These are phyloP conservation scores for Russula griseocarnosa DNA, from an alignment of 768 basidiomycete species.

Conservation along the genomic window DNA sequence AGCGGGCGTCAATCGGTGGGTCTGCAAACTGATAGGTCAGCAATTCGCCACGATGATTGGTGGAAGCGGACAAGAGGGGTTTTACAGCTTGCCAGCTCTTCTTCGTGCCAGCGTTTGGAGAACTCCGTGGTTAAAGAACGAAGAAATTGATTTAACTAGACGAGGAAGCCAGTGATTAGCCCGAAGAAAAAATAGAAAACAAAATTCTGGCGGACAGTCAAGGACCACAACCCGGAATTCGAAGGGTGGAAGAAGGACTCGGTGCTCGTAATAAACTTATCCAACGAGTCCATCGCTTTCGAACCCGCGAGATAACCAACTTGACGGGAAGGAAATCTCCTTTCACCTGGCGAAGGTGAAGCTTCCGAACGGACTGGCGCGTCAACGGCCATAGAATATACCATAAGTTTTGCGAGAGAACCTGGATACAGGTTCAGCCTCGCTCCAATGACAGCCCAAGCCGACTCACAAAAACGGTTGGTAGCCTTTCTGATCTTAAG, in stretches of 20 bases:
- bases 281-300: slow-evolving; percentile 81
- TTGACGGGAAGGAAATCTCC: slow-evolving; percentile 36
- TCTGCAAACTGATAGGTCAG: slow-evolving; percentile 37
- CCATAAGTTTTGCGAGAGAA: slow-evolving; percentile 75
- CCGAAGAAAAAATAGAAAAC: slow-evolving; percentile 1
- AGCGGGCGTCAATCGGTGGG: slow-evolving; percentile 69
- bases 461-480: slow-evolving; percentile 55
- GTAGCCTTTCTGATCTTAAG: slow-evolving; percentile 65
- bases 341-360: slow-evolving; percentile 33
- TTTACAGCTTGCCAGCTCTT: slow-evolving; percentile 69
- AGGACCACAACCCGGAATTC: slow-evolving; percentile 83
- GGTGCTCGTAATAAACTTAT: slow-evolving; percentile 83
- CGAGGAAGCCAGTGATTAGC: slow-evolving; percentile 6
- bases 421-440: slow-evolving; percentile 11
- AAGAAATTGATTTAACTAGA: slow-evolving; percentile 63
- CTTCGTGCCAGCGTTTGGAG: slow-evolving; percentile 72
- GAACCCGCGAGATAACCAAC: slow-evolving; percentile 73
- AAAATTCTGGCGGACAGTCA: slow-evolving; percentile 41
- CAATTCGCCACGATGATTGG: slow-evolving; percentile 6
- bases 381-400: slow-evolving; percentile 88
- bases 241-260: slow-evolving; percentile 96
- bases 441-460: background rate
- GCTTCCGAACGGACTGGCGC: slow-evolving; percentile 51
- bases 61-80: slow-evolving; percentile 59
- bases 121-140: slow-evolving; percentile 74